These are phyloP conservation scores for Herpomyces periplanetae DNA, from an alignment of 2,329 filamentous ascomycete genomes.

Conservation along the genomic window DNA sequence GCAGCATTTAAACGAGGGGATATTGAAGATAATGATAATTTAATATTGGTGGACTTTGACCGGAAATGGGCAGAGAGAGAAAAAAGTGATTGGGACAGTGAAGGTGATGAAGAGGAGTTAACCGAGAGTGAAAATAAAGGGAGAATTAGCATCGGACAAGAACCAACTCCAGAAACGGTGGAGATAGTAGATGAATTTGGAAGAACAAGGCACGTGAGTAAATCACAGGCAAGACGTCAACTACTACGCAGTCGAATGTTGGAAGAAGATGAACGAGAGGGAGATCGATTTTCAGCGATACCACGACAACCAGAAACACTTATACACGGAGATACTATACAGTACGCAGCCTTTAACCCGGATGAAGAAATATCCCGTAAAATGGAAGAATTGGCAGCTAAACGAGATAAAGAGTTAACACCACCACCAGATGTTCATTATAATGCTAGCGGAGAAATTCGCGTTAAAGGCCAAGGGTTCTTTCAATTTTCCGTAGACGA, in stretches of 20 bases:
- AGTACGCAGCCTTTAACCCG: constrained; percentile 42
- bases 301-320: constrained; percentile 23
- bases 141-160: constrained; percentile 8
- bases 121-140: constrained; percentile 7
- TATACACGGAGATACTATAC: constrained; percentile 54
- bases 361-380: constrained; percentile 19
- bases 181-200: constrained; percentile 81
- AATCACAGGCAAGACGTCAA: constrained; percentile 21
- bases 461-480: constrained; percentile 62
- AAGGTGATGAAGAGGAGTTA: constrained; percentile 8
- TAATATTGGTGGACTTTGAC: constrained; percentile 57
- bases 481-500: constrained; percentile 54
- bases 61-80: constrained; percentile 54
- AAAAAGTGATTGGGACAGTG: constrained; percentile 8
- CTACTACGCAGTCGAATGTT: constrained; percentile 15
- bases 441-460: constrained; percentile 40
- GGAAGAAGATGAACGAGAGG: constrained; percentile 16
- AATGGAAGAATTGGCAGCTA: constrained; percentile 39
- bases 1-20: constrained; percentile 67
- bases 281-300: constrained; percentile 23
- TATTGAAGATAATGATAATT: constrained; percentile 18
- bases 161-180: constrained; percentile 19
- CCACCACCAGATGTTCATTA: constrained; percentile 52
- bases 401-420: constrained; percentile 37
- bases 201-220: constrained; percentile 30